Percentiles rank a stretch among this genome's conserved stretches.
phyloP scores from a whole-genome alignment of 257 asterid species.

The Solanum chiquidenum region DNA sequence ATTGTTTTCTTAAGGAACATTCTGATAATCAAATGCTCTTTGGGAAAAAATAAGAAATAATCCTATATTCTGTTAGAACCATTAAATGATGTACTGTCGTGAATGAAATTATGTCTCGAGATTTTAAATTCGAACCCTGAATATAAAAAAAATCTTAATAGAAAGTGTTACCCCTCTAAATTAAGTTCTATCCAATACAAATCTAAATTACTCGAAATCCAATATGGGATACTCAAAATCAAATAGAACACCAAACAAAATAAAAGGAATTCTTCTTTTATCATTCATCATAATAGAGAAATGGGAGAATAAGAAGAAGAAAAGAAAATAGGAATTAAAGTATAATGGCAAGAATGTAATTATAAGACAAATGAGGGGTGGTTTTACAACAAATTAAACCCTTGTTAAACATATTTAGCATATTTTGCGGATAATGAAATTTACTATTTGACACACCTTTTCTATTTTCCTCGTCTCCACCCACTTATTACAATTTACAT shows the following conservation, averaged over 20 bases:
- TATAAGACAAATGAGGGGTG: neutral
- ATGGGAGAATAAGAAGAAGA: neutral
- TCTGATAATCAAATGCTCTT: neutral
- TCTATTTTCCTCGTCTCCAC: neutral
- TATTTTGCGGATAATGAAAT: neutral
- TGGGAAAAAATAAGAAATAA: neutral
- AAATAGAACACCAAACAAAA: too few species aligned
- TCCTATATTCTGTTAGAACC: too few species aligned
- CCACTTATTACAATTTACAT: neutral
- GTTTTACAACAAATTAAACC: neutral
- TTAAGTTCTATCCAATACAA: neutral
- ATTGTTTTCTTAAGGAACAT: neutral
- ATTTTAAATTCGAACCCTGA: fast-evolving
- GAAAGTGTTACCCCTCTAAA: too few species aligned
- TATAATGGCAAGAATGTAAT: neutral
- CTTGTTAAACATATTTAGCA: neutral
- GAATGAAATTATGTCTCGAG: too few species aligned
- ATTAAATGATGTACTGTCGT: neutral
- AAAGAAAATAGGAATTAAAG: neutral
- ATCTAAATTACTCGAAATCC: neutral
- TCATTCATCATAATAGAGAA: neutral
- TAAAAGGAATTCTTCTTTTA: neutral
- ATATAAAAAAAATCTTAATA: neutral
- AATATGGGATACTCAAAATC: too few species aligned
- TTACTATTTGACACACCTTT: neutral